phyloP scores from a whole-genome alignment of 768 basidiomycete species.

The Leucosporidium scottii region DNA sequence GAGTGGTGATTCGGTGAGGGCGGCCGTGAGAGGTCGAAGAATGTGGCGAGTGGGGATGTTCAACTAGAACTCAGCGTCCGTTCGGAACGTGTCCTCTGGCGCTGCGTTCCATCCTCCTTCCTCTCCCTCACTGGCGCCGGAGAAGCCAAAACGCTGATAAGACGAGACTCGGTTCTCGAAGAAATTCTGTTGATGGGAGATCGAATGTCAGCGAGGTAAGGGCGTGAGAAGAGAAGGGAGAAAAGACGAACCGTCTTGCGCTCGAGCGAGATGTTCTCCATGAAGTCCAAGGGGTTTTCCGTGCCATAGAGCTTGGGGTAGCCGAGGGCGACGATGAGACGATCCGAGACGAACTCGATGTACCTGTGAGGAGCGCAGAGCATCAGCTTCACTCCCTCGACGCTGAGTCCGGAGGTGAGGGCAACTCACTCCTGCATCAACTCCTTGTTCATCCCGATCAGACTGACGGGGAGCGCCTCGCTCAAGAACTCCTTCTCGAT shows the following conservation, averaged over 20 bases:
- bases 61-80: slow-evolving; percentile 44
- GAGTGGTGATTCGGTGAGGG: too few relatives aligned
- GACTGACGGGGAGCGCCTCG: slow-evolving; percentile 63
- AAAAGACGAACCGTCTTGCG: neutral
- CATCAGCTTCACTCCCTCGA: neutral
- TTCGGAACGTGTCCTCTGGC: slow-evolving; percentile 34
- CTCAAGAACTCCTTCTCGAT: slow-evolving; percentile 42
- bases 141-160: slow-evolving; percentile 47
- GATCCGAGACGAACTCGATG: slow-evolving; percentile 67
- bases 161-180: slow-evolving; percentile 81
- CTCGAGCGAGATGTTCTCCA: slow-evolving; percentile 46
- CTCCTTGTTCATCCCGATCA: slow-evolving; percentile 83
- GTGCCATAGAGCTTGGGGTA: slow-evolving; percentile 68
- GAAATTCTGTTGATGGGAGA: slow-evolving; percentile 45
- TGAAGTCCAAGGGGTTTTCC: slow-evolving; percentile 58
- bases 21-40: too few relatives aligned
- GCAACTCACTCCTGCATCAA: slow-evolving; percentile 72
- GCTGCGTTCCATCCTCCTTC: slow-evolving; percentile 28
- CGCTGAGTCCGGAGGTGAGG: slow-evolving; percentile 48
- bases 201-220: neutral
- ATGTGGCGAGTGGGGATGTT: too few relatives aligned
- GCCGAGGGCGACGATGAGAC: slow-evolving; percentile 72
- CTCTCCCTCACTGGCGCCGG: slow-evolving; percentile 32
- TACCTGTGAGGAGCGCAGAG: neutral
- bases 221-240: neutral